Evolutionary conservation across 306 rosid genomes (phyloP).

Genomic region (Oemleria cerasiformis): DNA sequence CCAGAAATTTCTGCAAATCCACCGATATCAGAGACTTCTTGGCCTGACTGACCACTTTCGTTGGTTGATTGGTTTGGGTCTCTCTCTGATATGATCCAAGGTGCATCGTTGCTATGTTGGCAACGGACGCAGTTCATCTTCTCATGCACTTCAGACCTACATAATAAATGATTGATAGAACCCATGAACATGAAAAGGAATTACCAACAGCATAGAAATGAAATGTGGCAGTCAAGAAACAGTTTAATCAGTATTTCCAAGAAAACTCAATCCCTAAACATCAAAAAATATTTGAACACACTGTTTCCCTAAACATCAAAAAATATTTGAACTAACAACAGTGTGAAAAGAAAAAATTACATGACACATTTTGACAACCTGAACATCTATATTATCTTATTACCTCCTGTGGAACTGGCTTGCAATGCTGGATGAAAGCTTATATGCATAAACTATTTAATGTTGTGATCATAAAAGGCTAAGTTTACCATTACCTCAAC

Average conservation of each 20-base stretch:
- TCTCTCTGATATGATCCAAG: constrained; percentile 32
- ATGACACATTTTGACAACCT: too few species aligned
- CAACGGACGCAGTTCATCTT: constrained; percentile 82
- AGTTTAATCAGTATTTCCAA: too few species aligned
- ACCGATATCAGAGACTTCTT: constrained; percentile 69
- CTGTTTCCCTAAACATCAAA: too few species aligned
- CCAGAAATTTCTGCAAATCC: constrained; percentile 91
- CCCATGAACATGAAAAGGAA: neutral
- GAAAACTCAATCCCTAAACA: too few species aligned
- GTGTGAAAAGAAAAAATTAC: too few species aligned
- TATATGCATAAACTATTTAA: constrained; percentile 22
- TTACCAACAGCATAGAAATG: neutral
- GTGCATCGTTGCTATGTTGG: constrained; percentile 40
- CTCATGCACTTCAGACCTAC: constrained; percentile 92
- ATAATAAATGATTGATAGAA: constrained; percentile 19
- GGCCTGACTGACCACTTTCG: constrained; percentile 37
- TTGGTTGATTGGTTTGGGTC: constrained; percentile 26
- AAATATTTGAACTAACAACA: too few species aligned
- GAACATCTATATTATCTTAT: too few species aligned
- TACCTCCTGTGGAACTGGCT: too few species aligned
- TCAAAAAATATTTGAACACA: too few species aligned
- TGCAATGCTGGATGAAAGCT: too few species aligned
- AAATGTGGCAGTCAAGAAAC: neutral
- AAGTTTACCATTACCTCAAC: too few species aligned
- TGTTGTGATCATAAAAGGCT: too few species aligned